Base-by-base conservation (phyloP, 78 protist genomes). In the Paratrimastix pyriformis region DNA sequence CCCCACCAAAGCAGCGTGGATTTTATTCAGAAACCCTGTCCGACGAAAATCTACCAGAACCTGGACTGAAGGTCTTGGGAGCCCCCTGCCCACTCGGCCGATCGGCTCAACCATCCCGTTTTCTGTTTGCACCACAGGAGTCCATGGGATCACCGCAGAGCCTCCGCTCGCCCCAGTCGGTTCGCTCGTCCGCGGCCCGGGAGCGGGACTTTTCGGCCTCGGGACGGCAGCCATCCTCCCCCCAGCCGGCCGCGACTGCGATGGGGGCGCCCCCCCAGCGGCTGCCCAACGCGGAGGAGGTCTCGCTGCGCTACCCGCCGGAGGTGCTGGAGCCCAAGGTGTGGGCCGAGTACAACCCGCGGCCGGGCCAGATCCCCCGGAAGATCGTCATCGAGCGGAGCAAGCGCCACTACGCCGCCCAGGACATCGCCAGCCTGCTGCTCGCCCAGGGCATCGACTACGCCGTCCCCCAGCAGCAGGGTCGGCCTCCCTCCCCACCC, bases 281-380 rank as follows among this genome's bases (percentile, higher is more conserved):
- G 13, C 68, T 62, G 15, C 68, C 68, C 11, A 15, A 29, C 15
- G 68, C 68, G 29, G 68, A 62, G 37, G 68, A 62, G 21, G 21
- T 62, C 21, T 15, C 68, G 15, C 68, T 62, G 15, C 42, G 15
- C 21, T 62, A 62, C 37, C 80, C 71, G 1, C 80, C 68, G 24
- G 57, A 3, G 35, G 79, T 74, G 33, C n/a, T 64, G 21, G 89
- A 88, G 64, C 93, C 93, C 9, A 90, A 90, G 54, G 93, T 90
- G 7, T 42, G 62, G 55, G 84, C 80, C 0, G 84, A 86, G 11
- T 84, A 24, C 45, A 30, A 24, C 4, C 35, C 79, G 0, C 62
- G 21, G 0, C 75, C 81, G 0, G 93, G 87, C 21, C 0, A 71
- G 40, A 60, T 72, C 1, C 93, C 93, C 0, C 80, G 90, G 35